Evolutionary conservation across 2,329 filamentous ascomycete species (phyloP).

Genomic region (Phymatotrichopsis omnivora): DNA sequence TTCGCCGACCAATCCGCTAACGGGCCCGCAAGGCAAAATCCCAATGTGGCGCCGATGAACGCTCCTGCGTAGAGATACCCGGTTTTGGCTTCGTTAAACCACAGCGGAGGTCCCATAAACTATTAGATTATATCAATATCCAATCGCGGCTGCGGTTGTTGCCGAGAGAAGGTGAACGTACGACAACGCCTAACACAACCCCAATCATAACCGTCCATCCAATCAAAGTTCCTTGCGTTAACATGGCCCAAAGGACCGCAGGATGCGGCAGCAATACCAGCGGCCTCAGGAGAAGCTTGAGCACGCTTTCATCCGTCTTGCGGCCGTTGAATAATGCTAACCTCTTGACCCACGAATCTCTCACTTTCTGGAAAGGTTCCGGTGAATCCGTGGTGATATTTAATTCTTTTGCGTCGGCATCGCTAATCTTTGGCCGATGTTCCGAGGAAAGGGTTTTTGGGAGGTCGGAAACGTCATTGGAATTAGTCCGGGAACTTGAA

Average conservation of each 20-base stretch:
- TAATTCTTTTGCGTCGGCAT: no score
- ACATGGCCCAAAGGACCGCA: slow-evolving; percentile 64
- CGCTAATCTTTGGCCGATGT: no score
- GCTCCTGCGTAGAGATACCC: slow-evolving; percentile 83
- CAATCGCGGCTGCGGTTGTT: no score
- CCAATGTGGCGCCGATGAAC: slow-evolving; percentile 70
- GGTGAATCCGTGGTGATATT: slow-evolving; percentile 1
- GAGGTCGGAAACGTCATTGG: no score
- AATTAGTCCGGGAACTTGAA: slow-evolving; percentile 16
- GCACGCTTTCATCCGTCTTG: slow-evolving; percentile 67
- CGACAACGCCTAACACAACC: slow-evolving; percentile 54
- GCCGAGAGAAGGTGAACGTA: slow-evolving; percentile 19
- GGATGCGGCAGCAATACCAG: slow-evolving; percentile 77
- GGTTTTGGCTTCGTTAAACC: slow-evolving; percentile 68
- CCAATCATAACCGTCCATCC: slow-evolving; percentile 94
- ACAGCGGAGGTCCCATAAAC: slow-evolving; percentile 69
- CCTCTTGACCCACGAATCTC: slow-evolving; percentile 48
- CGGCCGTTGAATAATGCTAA: slow-evolving; percentile 68
- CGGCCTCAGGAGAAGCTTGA: slow-evolving; percentile 56
- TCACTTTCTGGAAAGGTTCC: slow-evolving; percentile 36
- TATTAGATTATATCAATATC: no score
- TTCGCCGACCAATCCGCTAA: slow-evolving; percentile 64
- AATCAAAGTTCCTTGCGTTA: slow-evolving; percentile 83
- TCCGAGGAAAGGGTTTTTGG: no score
- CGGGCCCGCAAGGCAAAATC: slow-evolving; percentile 64